A percentile compares a stretch with the other conserved stretches of the same genome.
Evolutionary conservation across 257 asterid species (phyloP).

Genomic region (Verbascum thapsus): DNA sequence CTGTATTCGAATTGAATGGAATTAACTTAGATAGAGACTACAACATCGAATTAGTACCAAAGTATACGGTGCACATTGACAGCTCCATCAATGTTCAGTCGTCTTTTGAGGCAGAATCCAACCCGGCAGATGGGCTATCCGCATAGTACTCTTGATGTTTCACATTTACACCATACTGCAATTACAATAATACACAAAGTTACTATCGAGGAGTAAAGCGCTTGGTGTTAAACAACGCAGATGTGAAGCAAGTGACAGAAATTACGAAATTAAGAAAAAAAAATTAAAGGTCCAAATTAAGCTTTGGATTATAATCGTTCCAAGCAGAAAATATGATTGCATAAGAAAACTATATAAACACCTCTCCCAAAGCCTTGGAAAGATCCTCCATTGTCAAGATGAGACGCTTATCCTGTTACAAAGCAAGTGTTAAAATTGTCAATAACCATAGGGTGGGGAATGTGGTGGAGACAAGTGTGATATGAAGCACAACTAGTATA

Average conservation of each 20-base stretch:
- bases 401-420: slow-evolving; percentile 82
- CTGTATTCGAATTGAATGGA: too few relatives aligned
- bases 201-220: background rate
- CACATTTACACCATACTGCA: slow-evolving; percentile 92
- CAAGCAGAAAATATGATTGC: background rate
- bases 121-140: slow-evolving; percentile 86
- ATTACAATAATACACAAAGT: slow-evolving; percentile 22
- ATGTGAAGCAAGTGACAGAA: background rate
- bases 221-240: background rate
- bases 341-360: slow-evolving; percentile 28
- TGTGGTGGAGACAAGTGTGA: background rate
- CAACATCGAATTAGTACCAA: background rate
- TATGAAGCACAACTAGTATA: slow-evolving; percentile 26
- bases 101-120: slow-evolving; percentile 71
- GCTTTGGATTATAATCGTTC: background rate
- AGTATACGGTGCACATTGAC: slow-evolving; percentile 1
- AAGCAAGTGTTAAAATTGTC: slow-evolving; percentile 31
- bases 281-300: background rate
- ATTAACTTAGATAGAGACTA: background rate
- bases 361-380: slow-evolving; percentile 92
- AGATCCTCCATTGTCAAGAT: slow-evolving; percentile 96
- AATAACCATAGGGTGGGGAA: background rate
- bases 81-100: slow-evolving; percentile 40
- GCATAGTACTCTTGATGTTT: slow-evolving; percentile 96
- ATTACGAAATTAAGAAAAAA: background rate